Evolutionary conservation across 768 basidiomycete genomes (phyloP).

Genomic region (Coprinopsis sp.): DNA sequence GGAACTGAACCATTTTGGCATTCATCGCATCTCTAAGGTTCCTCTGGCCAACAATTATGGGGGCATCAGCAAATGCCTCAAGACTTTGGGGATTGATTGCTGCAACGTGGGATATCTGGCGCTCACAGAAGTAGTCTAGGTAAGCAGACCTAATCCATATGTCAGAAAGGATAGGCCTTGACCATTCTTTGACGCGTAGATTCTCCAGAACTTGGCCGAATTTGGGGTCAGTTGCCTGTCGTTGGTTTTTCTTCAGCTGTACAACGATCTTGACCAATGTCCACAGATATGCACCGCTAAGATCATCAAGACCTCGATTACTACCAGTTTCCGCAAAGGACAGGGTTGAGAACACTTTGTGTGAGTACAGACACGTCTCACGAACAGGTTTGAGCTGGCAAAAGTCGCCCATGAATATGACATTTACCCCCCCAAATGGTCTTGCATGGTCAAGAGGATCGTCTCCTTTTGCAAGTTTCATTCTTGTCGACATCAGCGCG

Average conservation of each 20-base stretch:
- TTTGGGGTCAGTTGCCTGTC: conserved; percentile 4
- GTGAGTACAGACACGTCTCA: conserved; percentile 7
- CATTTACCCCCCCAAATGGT: conserved; percentile 14
- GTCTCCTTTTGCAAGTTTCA: not conserved
- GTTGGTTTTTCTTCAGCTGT: conserved; percentile 4
- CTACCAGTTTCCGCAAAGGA: conserved; percentile 8
- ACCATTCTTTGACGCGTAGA: conserved; percentile 4
- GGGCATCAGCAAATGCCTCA: not conserved
- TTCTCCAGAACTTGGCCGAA: conserved; percentile 7
- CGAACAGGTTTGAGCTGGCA: conserved; percentile 11
- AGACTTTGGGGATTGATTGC: not conserved
- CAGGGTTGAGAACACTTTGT: conserved; percentile 4
- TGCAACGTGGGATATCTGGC: not conserved
- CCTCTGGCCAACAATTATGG: not conserved
- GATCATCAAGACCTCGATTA: not conserved
- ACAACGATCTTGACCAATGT: conserved; percentile 9
- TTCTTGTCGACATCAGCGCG: conserved; percentile 14
- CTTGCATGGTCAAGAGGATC: not conserved
- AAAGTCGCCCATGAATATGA: conserved; percentile 14
- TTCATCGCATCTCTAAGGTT: not conserved
- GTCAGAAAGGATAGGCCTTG: not conserved
- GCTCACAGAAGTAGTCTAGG: not conserved
- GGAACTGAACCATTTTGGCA: not conserved
- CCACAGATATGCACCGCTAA: conserved; percentile 12
- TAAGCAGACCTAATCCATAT: not conserved